phyloP scores from a whole-genome alignment of 1,284 basidiomycete species.

The Ganoderma resinaceum region DNA sequence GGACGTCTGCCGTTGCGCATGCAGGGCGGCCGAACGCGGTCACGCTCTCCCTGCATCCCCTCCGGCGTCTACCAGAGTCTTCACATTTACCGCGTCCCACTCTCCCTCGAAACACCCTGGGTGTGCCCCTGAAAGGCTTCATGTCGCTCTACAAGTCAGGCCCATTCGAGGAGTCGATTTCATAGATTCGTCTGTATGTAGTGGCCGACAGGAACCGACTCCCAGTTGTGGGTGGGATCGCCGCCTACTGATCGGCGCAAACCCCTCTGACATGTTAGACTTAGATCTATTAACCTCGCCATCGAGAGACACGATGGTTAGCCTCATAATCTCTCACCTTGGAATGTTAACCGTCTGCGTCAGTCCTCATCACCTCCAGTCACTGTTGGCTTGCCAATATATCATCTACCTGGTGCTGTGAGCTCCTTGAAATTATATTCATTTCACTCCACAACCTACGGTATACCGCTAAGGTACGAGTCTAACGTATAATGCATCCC shows the following conservation, averaged over 20 bases:
- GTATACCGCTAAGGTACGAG: neutral
- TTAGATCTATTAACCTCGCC: neutral
- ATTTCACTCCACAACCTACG: too few relatives aligned
- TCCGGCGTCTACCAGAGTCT: neutral
- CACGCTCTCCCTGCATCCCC: neutral
- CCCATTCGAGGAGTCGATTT: too few relatives aligned
- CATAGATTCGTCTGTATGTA: neutral
- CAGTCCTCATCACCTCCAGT: neutral
- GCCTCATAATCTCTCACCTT: neutral
- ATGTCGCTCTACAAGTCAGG: too few relatives aligned
- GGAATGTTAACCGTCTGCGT: neutral
- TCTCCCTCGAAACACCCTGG: neutral
- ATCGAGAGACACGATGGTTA: neutral
- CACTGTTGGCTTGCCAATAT: neutral
- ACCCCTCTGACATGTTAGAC: too few relatives aligned
- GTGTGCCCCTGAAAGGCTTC: too few relatives aligned
- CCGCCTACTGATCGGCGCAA: neutral
- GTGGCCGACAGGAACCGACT: neutral
- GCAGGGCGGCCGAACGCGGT: neutral
- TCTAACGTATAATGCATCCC: neutral
- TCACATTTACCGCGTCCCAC: neutral
- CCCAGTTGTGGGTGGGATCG: neutral
- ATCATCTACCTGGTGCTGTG: too few relatives aligned
- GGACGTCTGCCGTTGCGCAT: neutral
- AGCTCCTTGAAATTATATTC: too few relatives aligned